Evolutionary conservation across 805 yeast genomes (phyloP).

Genomic region (Hyphopichia homilentoma): DNA sequence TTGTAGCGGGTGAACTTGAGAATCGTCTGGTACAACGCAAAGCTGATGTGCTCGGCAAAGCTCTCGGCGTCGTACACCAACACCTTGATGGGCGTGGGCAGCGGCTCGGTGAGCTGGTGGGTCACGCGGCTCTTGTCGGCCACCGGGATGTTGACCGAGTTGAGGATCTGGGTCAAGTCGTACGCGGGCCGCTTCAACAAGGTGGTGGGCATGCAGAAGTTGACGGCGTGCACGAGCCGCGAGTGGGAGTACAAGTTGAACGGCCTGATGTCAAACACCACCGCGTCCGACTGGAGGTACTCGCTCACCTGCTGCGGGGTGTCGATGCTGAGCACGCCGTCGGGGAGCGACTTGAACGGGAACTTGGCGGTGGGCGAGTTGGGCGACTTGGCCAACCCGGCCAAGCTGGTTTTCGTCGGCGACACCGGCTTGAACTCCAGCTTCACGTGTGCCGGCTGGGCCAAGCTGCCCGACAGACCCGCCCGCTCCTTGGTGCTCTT

Average conservation of each 20-base stretch:
- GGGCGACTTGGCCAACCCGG: conserved; percentile 3
- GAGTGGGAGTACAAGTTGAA: conserved; percentile 30
- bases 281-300: conserved; percentile 2
- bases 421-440: no score
- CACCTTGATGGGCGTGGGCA: no score
- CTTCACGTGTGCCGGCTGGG: no score
- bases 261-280: conserved; percentile 37
- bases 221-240: conserved; percentile 28
- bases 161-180: conserved; percentile 27
- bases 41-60: conserved; percentile 13
- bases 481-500: no score
- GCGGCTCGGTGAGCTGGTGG: conserved; percentile 5
- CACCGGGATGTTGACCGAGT: conserved; percentile 24
- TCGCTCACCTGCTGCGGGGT: conserved; percentile 1
- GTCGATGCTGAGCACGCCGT: no score
- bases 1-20: conserved; percentile 21
- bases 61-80: conserved; percentile 35
- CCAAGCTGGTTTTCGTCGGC: no score
- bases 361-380: conserved; percentile 14
- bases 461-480: no score
- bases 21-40: conserved; percentile 32
- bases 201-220: conserved; percentile 44
- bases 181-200: conserved; percentile 36
- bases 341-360: conserved; percentile 8
- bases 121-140: conserved; percentile 15